Conservation (phyloP, 495 filamentous ascomycete species). For the Hypoxylon fuscum region DNA sequence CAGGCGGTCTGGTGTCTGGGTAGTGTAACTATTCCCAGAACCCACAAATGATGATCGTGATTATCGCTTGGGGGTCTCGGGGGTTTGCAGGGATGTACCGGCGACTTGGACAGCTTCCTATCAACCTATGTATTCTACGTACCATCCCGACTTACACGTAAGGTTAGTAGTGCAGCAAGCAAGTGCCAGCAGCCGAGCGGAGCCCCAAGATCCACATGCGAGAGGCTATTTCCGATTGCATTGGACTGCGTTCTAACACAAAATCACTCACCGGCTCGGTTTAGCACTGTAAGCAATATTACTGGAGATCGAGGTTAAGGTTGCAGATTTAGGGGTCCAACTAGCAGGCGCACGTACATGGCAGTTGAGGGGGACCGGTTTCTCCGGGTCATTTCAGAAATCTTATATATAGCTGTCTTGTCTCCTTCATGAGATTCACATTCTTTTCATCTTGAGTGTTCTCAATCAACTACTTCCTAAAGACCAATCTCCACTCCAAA, state of each 20-base stretch:
- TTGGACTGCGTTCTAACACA: conserved; percentile 33
- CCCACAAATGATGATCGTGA: conserved; percentile 29
- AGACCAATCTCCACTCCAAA: conserved; percentile 29
- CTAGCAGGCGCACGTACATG: background rate
- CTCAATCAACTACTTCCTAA: conserved; percentile 7
- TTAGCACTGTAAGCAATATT: conserved; percentile 25
- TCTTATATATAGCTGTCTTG: conserved; percentile 33
- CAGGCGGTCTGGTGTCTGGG: conserved; percentile 11
- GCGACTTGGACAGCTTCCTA: conserved; percentile 12
- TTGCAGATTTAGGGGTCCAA: conserved; percentile 30
- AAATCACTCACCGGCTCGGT: conserved; percentile 36
- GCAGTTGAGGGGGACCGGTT: conserved; percentile 9
- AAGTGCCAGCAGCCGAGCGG: conserved; percentile 25
- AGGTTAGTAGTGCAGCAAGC: conserved; percentile 18
- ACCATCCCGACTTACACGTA: conserved; percentile 18
- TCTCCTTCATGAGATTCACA: background rate
- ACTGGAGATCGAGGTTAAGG: conserved; percentile 18
- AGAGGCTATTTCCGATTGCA: conserved; percentile 29
- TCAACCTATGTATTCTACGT: conserved; percentile 5
- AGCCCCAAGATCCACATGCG: conserved; percentile 14
- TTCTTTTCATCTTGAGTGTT: conserved; percentile 19
- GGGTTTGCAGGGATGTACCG: conserved; percentile 13
- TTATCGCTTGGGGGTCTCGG: conserved; percentile 3
- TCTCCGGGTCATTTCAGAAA: conserved; percentile 23
- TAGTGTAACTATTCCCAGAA: conserved; percentile 30